Base-by-base conservation (phyloP, 805 yeast genomes). In the Metschnikowia lunata region DNA sequence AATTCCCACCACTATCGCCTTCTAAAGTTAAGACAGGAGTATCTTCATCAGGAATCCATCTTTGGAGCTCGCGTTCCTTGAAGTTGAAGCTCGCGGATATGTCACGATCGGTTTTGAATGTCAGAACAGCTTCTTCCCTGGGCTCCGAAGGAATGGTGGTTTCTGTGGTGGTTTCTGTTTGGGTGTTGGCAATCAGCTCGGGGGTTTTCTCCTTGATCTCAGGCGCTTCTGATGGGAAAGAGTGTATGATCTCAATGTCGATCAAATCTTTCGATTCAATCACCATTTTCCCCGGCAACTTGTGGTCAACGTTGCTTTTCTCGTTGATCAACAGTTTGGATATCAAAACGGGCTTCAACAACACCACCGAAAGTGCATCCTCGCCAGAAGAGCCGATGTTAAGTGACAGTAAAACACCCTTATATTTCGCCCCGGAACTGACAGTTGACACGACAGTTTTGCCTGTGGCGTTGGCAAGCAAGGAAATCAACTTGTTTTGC, bases 41-140 rank as follows among this genome's bases (percentile, higher is more conserved):
- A 15, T 47, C 50, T 8, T 40, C 78, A 41, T 85, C 95, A 5
- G 96, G 95, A 15, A 78, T 78, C 99, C 99, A 91, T 56, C 72
- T 76, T 64, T 85, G 80, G 43, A 93, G 76, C 56, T 83, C 89
- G 47, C 96, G 78, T 63, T 86, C 93, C 48, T 66, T 73, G 30
- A 71, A 50, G 14, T 61, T 64, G 11, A 57, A 56, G 6, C 80
- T 76, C 7, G 54, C 50, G 6, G 91, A 80, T 42, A 93, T 91
- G 60, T 87, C 98, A 1, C 82, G 67, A 63, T 91, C 99, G 1
- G 97, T 93, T 61, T 78, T 81, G 71, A 91, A 91, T 10, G 49
- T 50, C 12, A 27, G 45, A 7, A 33, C 8, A 13, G 39, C 26
- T 6, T n/a, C 34, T 12, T 28, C 30, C 23, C 23, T 3, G 15